Evolutionary conservation across 2,329 filamentous ascomycete genomes (phyloP).

Genomic region (Xylaria sp.): DNA sequence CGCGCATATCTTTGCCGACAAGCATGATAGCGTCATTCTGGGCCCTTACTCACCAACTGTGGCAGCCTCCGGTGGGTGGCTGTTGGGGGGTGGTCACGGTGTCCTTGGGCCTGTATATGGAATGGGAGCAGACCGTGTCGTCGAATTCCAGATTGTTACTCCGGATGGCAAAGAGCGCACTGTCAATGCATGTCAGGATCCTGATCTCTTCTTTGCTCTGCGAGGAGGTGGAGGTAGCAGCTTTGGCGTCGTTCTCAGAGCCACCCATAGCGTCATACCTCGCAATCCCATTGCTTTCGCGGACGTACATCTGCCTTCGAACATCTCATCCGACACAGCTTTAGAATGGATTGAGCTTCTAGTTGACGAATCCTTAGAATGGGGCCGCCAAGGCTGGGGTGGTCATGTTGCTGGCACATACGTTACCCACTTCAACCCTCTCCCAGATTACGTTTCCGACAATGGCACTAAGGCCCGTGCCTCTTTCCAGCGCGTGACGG

Average conservation of each 20-base stretch:
- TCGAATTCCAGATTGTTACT: slow-evolving; percentile 57
- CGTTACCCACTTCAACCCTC: slow-evolving; percentile 38
- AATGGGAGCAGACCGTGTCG: slow-evolving; percentile 59
- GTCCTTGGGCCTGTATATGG: slow-evolving; percentile 51
- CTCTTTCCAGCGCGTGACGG: slow-evolving; percentile 32
- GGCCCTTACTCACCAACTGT: slow-evolving; percentile 37
- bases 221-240: slow-evolving; percentile 55
- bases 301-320: slow-evolving; percentile 38
- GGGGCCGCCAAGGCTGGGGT: slow-evolving; percentile 39
- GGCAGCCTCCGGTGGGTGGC: slow-evolving; percentile 36
- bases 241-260: slow-evolving; percentile 58
- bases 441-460: slow-evolving; percentile 34
- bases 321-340: slow-evolving; percentile 33
- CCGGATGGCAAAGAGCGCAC: slow-evolving; percentile 54
- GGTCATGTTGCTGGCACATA: slow-evolving; percentile 39
- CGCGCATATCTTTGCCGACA: slow-evolving; percentile 35
- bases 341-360: slow-evolving; percentile 38
- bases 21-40: slow-evolving; percentile 37
- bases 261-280: slow-evolving; percentile 39
- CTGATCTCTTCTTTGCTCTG: slow-evolving; percentile 50
- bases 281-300: slow-evolving; percentile 37
- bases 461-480: slow-evolving; percentile 33
- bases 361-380: slow-evolving; percentile 37
- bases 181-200: slow-evolving; percentile 55
- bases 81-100: slow-evolving; percentile 36